Evolutionary conservation across 768 basidiomycete genomes (phyloP).

Genomic region (Boletus patriciae): DNA sequence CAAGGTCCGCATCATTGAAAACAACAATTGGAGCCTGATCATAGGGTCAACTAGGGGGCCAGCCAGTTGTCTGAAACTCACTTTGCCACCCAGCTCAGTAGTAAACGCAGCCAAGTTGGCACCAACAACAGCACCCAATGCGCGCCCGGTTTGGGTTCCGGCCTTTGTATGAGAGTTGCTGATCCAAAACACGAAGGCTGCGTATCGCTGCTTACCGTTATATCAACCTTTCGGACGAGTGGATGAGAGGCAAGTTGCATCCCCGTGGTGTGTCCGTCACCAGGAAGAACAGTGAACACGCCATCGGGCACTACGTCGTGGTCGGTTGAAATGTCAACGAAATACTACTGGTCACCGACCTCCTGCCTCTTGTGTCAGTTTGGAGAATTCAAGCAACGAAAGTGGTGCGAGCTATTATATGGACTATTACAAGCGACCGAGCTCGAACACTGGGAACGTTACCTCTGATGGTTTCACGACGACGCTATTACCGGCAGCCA

Average conservation of each 20-base stretch:
- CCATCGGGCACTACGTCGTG: slow-evolving; percentile 63
- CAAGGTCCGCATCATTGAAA: slow-evolving; percentile 74
- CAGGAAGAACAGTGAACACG: slow-evolving; percentile 72
- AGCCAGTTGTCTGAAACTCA: slow-evolving; percentile 21
- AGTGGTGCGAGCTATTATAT: slow-evolving; percentile 65
- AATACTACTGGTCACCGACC: slow-evolving; percentile 39
- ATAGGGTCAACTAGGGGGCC: slow-evolving; percentile 1
- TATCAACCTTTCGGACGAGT: slow-evolving; percentile 74
- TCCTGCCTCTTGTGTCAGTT: slow-evolving; percentile 64
- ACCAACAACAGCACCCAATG: slow-evolving; percentile 71
- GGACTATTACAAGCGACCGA: neutral
- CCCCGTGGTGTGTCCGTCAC: slow-evolving; percentile 65
- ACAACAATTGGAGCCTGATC: slow-evolving; percentile 74
- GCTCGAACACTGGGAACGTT: neutral
- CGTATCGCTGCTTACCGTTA: slow-evolving; percentile 56
- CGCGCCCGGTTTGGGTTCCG: slow-evolving; percentile 75
- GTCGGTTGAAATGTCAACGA: neutral
- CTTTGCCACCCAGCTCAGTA: slow-evolving; percentile 87
- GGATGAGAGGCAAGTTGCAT: slow-evolving; percentile 64
- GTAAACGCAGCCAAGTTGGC: slow-evolving; percentile 72
- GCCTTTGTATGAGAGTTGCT: slow-evolving; percentile 45
- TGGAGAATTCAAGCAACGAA: slow-evolving; percentile 74
- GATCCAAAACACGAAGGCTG: neutral
- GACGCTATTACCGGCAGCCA: slow-evolving; percentile 83
- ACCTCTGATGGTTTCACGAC: slow-evolving; percentile 84